Evolutionary conservation across 225 moss, liverwort and hornwort species (phyloP), one percentile per base, ranked within the genome.

Genomic region (Takakia lepidozioides): DNA sequence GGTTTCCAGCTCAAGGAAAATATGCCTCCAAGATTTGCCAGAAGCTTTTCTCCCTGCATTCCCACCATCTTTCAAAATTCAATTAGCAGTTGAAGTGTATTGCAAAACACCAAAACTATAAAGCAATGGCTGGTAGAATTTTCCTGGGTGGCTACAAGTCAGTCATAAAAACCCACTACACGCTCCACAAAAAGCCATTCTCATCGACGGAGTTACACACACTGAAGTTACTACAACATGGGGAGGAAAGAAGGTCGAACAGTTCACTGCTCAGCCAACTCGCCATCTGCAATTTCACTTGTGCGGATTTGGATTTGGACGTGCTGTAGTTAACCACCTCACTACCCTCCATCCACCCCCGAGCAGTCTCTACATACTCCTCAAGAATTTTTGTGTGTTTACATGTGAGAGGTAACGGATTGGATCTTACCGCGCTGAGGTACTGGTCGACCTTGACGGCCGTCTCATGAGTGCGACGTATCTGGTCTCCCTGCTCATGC

Each of bases 1-100:
- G 76, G 76, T 48, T 73, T 82, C 82, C 82, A 82, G 9, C 66
- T 82, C 63, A 23, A 66, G 25, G 59, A 57, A 38, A 82, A 82
- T 14, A 82, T 52, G 21, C 82, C 82, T 18, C 82, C 82, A 4
- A 82, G 56, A 52, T 52, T 73, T 27, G 70, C 77, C 2, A 82
- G 56, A 10, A 82, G 60, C 61, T 77, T 82, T 46, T 82, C 82
- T 23, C 77, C 82, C 73, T 74, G 73, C 38, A 58, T 14, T 3
- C 2, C 29, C 18, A 4, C 2, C n/a, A 20, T 5, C 21, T 20
- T 19, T 54, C 30, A 54, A 22, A 37, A 10, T 19, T 20, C 23
- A 4, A 40, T 40, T n/a, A n/a, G n/a, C n/a, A n/a, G n/a, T n/a
- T n/a, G 17, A 40, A 14, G 10, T 14, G 11, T 40, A 16, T 10